Evolutionary conservation across 2,329 filamentous ascomycete genomes (phyloP).

Genomic region (Beauveria asiatica): DNA sequence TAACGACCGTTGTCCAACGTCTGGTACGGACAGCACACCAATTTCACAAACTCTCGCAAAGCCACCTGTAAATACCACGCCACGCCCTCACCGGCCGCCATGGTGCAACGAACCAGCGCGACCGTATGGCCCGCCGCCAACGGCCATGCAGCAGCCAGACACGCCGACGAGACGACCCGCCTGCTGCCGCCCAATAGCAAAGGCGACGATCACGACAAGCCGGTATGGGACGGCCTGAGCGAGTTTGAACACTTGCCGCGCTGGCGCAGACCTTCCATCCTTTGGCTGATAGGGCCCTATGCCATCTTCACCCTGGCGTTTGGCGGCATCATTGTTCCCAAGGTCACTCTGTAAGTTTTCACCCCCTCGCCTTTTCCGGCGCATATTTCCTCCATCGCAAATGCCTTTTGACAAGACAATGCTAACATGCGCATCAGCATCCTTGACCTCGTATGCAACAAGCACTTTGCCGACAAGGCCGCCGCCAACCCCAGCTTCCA

Average conservation of each 20-base stretch:
- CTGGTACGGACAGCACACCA: neutral
- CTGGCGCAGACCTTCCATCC: conserved; percentile 59
- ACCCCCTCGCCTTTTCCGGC: neutral
- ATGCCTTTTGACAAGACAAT: neutral
- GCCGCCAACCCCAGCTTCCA: conserved; percentile 48
- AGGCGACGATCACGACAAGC: conserved; percentile 13
- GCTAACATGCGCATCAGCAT: conserved; percentile 39
- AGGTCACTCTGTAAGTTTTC: conserved; percentile 60
- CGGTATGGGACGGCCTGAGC: conserved; percentile 38
- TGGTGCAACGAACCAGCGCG: conserved; percentile 3
- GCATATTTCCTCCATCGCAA: neutral
- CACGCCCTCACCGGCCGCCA: neutral
- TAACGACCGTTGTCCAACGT: neutral
- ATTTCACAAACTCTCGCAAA: neutral
- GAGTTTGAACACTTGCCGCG: conserved; percentile 55
- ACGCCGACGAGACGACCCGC: conserved; percentile 26
- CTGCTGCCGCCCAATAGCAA: conserved; percentile 24
- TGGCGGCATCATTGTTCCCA: conserved; percentile 78
- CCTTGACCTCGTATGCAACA: conserved; percentile 70
- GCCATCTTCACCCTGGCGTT: conserved; percentile 77
- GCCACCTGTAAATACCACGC: neutral
- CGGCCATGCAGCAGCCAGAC: conserved; percentile 17
- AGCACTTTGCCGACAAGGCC: conserved; percentile 66
- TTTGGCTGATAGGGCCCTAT: conserved; percentile 76
- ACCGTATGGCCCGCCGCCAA: conserved; percentile 9